phyloP scores from a whole-genome alignment of 345 rosid genomes.

The Arabis hirsuta region DNA sequence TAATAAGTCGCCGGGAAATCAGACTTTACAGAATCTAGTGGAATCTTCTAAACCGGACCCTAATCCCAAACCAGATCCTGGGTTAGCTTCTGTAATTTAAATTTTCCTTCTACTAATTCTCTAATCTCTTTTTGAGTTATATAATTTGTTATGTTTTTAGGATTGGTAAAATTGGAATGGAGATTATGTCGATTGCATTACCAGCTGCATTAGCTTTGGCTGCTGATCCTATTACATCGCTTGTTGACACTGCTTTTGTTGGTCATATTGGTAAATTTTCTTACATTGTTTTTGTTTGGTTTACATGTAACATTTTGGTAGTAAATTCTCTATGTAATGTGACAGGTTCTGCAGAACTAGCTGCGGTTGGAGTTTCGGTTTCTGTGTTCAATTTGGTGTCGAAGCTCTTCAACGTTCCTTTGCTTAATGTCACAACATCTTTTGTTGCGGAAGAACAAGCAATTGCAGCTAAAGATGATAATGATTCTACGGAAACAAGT shows the following conservation, averaged over 20 bases:
- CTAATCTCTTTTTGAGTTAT: background rate
- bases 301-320: background rate
- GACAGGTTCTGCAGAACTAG: conserved; percentile 84
- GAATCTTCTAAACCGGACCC: conserved; percentile 34
- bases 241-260: conserved; percentile 85
- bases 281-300: conserved; percentile 15
- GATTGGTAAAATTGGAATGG: conserved; percentile 66
- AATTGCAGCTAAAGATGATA: conserved; percentile 37
- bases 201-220: conserved; percentile 96
- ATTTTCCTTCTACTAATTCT: background rate
- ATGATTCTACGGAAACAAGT: conserved; percentile 24
- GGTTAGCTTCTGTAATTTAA: conserved; percentile 37
- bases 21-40: conserved; percentile 12
- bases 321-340: background rate
- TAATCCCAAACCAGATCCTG: conserved; percentile 36
- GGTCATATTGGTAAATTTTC: conserved; percentile 74
- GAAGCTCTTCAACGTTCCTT: conserved; percentile 82
- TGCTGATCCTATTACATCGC: conserved; percentile 84
- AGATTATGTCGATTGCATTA: conserved; percentile 79
- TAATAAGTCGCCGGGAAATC: conserved; percentile 17
- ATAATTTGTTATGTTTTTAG: conserved; percentile 38
- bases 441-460: conserved; percentile 96
- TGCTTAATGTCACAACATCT: conserved; percentile 86
- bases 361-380: conserved; percentile 87
- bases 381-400: conserved; percentile 88